Conservation (phyloP, 1,284 basidiomycete species). For the Cystobasidium sp. region DNA sequence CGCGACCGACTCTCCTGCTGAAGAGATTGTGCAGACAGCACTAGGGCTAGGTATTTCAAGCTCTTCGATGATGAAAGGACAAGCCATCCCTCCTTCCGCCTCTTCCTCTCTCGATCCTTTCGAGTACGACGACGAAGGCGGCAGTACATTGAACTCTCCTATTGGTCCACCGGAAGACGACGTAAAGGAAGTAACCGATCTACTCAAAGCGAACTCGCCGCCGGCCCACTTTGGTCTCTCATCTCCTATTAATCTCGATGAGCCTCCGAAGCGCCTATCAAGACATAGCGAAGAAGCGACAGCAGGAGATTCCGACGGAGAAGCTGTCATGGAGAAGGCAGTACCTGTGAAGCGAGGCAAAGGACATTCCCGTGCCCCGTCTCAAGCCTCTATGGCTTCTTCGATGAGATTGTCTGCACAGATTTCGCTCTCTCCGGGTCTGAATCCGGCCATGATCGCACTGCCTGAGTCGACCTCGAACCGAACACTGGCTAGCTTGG, state of each 20-base stretch:
- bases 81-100: constrained; percentile 31
- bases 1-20: constrained; percentile 10
- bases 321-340: background rate
- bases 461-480: constrained; percentile 32
- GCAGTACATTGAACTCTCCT: constrained; percentile 24
- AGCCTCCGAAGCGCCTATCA: constrained; percentile 18
- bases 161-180: constrained; percentile 47
- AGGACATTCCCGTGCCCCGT: background rate
- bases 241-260: constrained; percentile 50
- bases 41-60: constrained; percentile 48
- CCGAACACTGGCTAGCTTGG: background rate
- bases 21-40: constrained; percentile 41
- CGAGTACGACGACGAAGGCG: constrained; percentile 44
- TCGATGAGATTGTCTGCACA: background rate
- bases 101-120: constrained; percentile 39
- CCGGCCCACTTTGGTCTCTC: constrained; percentile 44
- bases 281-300: background rate
- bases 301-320: background rate
- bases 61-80: constrained; percentile 12
- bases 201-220: constrained; percentile 44
- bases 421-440: background rate
- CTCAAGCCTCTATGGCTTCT: background rate
- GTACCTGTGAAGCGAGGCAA: background rate
- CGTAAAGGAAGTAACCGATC: constrained; percentile 46
- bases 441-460: constrained; percentile 24